Percentiles rank a stretch among this genome's conserved stretches.
phyloP scores from a whole-genome alignment of 176 grass and related monocot genomes.

The Puya raimondii region DNA sequence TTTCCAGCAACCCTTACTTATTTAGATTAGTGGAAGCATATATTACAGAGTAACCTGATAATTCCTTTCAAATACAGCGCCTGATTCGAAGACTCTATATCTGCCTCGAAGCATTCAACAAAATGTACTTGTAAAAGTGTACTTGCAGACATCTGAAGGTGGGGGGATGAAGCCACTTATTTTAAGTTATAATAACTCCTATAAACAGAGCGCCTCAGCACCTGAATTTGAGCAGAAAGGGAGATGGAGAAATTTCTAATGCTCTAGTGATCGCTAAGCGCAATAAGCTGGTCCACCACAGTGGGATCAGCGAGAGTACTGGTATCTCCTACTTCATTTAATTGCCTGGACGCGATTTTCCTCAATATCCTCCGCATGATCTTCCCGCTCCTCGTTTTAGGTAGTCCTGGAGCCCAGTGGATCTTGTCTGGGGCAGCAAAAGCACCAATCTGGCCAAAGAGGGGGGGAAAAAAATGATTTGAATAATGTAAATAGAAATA shows the following conservation, averaged over 20 bases:
- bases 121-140: too few relatives aligned
- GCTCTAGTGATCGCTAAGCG: constrained; percentile 45
- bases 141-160: too few relatives aligned
- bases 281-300: constrained; percentile 79
- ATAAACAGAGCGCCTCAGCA: too few relatives aligned
- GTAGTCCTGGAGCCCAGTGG: constrained; percentile 95
- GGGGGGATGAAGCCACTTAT: too few relatives aligned
- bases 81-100: too few relatives aligned
- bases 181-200: too few relatives aligned
- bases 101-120: too few relatives aligned
- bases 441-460: constrained; percentile 61
- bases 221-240: neutral
- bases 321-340: constrained; percentile 94
- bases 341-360: constrained; percentile 84
- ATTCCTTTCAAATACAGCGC: too few relatives aligned
- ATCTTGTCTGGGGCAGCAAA: constrained; percentile 98
- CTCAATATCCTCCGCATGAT: constrained; percentile 94
- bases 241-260: neutral
- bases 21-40: too few relatives aligned
- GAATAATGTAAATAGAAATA: neutral
- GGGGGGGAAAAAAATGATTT: too few relatives aligned
- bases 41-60: too few relatives aligned
- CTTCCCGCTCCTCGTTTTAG: constrained; percentile 94
- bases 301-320: constrained; percentile 88
- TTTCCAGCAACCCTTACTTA: too few relatives aligned